These are phyloP conservation scores for Lyophyllum atratum DNA, from an alignment of 768 basidiomycete genomes.

Conservation along the genomic window DNA sequence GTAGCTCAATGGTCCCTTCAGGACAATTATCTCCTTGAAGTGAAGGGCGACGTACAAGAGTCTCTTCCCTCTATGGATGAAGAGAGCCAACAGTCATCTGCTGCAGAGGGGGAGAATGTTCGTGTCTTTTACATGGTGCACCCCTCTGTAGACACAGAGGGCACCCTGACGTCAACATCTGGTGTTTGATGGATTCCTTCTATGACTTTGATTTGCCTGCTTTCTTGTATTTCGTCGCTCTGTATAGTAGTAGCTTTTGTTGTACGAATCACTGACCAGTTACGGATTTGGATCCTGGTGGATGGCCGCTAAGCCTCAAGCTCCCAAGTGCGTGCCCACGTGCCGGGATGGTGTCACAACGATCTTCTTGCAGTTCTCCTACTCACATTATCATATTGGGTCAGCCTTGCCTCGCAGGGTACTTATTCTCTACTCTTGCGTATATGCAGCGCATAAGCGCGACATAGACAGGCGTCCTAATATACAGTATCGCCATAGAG, in stretches of 20 bases:
- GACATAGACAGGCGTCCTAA: neutral
- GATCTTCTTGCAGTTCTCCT: neutral
- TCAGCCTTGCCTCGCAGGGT: neutral
- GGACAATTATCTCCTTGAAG: conserved; percentile 86
- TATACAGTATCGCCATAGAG: neutral
- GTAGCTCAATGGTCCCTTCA: conserved; percentile 30
- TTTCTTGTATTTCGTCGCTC: conserved; percentile 16
- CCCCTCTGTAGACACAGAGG: conserved; percentile 79
- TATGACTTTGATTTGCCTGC: conserved; percentile 10
- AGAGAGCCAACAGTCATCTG: conserved; percentile 53
- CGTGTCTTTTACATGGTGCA: conserved; percentile 90
- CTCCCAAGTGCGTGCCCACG: too few relatives aligned
- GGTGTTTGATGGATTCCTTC: conserved; percentile 4
- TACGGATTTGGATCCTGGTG: too few relatives aligned
- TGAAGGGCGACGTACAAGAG: conserved; percentile 82
- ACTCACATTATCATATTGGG: too few relatives aligned
- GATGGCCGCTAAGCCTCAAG: too few relatives aligned
- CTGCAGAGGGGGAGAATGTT: conserved; percentile 54
- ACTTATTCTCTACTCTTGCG: neutral
- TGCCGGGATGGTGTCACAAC: neutral
- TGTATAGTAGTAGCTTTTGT: conserved; percentile 9
- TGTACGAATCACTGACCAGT: neutral
- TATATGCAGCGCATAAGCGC: conserved; percentile 3
- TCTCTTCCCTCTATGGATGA: conserved; percentile 70
- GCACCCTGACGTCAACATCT: conserved; percentile 39